Evolutionary conservation across 2,329 filamentous ascomycete species (phyloP), one percentile per base, ranked within the genome.

Genomic region (Aspergillus caelatus): DNA sequence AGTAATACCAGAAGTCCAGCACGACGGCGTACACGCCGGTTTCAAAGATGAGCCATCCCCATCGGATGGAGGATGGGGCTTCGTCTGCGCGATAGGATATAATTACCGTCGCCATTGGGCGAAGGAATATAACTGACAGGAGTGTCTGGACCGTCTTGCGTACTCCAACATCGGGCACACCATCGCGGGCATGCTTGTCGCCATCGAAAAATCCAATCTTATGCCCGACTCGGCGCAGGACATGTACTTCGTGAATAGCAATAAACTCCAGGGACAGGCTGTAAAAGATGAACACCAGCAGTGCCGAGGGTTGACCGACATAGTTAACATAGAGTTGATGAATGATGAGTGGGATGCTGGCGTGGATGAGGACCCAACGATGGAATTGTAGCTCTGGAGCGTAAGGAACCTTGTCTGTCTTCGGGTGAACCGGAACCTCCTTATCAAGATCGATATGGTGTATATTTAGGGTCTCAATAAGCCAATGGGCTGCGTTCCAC

Each of bases 1-100:
- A 62, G 26, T 68, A 68, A 58, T 64, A 68, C 66, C 66, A 68
- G n/a, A 68, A 66, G 52, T 68, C 66, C 28, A 68, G 64, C 28
- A 65, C 54, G 34, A 68, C 60, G 1, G 60, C 64, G 23, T 68
- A 68, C 19, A 66, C 57, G 16, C 62, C 62, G 10, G 63, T 64
- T 46, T 63, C 52, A 4, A 66, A 60, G 34, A 62, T 62, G 32
- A 64, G 64, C 66, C 66, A 66, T 46, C 52, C 16, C 64, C 65
- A 67, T 23, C 45, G 46, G 34, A 66, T 61, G 8, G 48, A 41
- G 7, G 53, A 41, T 8, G 64, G 64, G 34, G 56, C 26, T 34
- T 62, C 57, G 14, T 62, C 57, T 12, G 59, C 50, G 6, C 41
- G 56, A 19, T 58, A 58, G 19, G 56, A 23, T 12, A 58, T 12